phyloP scores from a whole-genome alignment of 139 green algal genomes.

The Marvania coccoides region DNA sequence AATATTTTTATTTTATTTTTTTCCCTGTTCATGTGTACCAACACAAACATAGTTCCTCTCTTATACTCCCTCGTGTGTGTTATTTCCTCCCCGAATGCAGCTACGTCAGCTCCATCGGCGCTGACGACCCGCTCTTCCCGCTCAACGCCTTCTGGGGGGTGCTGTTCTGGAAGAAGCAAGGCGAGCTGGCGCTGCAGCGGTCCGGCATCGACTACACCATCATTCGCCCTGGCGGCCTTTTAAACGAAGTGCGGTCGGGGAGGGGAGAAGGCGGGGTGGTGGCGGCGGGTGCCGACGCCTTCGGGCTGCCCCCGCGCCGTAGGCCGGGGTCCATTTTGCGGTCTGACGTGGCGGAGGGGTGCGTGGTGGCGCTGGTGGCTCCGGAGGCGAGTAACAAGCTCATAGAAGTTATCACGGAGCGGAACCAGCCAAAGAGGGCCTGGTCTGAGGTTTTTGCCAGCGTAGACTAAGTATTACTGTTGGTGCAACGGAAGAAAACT shows the following conservation, averaged over 20 bases:
- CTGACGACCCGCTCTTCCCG: constrained; percentile 59
- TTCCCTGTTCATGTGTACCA: no score
- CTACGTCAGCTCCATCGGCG: constrained; percentile 62
- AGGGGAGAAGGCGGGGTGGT: constrained; percentile 36
- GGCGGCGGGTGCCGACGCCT: constrained; percentile 36
- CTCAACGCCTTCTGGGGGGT: constrained; percentile 77
- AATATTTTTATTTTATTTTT: no score
- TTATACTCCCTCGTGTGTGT: constrained; percentile 27
- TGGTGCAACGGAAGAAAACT: background rate
- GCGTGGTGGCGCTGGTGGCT: constrained; percentile 59
- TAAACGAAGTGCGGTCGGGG: constrained; percentile 30
- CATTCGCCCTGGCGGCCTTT: constrained; percentile 59
- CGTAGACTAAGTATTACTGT: background rate
- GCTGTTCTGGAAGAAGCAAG: constrained; percentile 71
- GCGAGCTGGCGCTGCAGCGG: constrained; percentile 71
- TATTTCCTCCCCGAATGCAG: no score
- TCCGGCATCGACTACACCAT: constrained; percentile 73
- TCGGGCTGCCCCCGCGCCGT: constrained; percentile 31
- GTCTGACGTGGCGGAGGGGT: constrained; percentile 63
- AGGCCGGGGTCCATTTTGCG: constrained; percentile 33
- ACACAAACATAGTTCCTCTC: no score
- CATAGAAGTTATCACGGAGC: constrained; percentile 20
- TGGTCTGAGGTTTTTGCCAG: background rate
- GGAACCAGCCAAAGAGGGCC: no score
- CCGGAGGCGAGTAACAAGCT: constrained; percentile 54